A percentile compares a stretch with the other conserved stretches of the same genome.
These are phyloP conservation scores for Kluyveromyces dobzhanskii DNA, from an alignment of 805 yeast genomes.

Conservation along the genomic window DNA sequence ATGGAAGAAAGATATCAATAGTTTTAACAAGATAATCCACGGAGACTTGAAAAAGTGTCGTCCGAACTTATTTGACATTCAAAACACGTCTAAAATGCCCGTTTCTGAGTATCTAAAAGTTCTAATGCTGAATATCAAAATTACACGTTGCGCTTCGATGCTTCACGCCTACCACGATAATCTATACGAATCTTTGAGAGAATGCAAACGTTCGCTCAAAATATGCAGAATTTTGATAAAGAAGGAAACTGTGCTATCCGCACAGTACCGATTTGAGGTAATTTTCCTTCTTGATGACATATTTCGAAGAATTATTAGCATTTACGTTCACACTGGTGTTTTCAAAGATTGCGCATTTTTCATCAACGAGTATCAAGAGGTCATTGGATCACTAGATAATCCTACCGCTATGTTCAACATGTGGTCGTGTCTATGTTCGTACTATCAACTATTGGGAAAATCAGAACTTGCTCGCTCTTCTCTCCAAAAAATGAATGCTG, in stretches of 20 bases:
- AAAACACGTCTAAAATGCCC: conserved; percentile 16
- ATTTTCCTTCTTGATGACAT: conserved; percentile 30
- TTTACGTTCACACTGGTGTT: conserved; percentile 42
- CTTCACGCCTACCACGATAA: conserved; percentile 13
- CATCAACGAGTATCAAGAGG: conserved; percentile 39
- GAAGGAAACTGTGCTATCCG: conserved; percentile 23
- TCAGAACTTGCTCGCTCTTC: conserved; percentile 4
- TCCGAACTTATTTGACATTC: conserved; percentile 20
- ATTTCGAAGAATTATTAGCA: conserved; percentile 34
- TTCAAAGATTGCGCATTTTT: conserved; percentile 52
- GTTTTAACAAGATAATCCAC: conserved; percentile 16
- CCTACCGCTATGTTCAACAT: conserved; percentile 20
- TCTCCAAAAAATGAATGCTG: conserved; percentile 13
- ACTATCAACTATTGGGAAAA: conserved; percentile 19
- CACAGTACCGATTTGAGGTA: conserved; percentile 32
- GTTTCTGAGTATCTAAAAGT: conserved; percentile 17
- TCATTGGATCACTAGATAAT: conserved; percentile 27
- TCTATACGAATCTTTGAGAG: conserved; percentile 23
- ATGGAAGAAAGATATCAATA: conserved; percentile 11
- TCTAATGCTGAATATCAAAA: conserved; percentile 22
- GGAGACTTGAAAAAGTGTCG: conserved; percentile 10
- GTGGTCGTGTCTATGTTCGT: conserved; percentile 13
- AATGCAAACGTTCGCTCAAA: conserved; percentile 42
- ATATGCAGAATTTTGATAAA: conserved; percentile 46
- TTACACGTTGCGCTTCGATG: conserved; percentile 15